A percentile compares a stretch with the other conserved stretches of the same genome.
phyloP scores from a whole-genome alignment of 331 rosid genomes.

The Quercus lobata region DNA sequence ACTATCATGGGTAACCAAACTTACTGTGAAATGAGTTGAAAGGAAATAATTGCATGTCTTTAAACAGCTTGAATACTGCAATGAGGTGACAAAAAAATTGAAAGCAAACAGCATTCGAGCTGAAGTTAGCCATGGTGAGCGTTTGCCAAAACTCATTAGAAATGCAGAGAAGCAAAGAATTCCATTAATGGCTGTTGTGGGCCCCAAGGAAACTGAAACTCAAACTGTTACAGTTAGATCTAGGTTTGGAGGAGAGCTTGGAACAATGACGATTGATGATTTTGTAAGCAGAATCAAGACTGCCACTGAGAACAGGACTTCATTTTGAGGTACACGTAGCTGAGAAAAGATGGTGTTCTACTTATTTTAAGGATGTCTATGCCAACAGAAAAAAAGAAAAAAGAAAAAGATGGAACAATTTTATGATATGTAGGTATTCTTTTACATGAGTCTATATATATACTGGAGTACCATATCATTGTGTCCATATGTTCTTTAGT shows the following conservation, averaged over 20 bases:
- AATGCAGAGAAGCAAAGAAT: slow-evolving; percentile 88
- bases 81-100: slow-evolving; percentile 55
- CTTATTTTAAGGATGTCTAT: slow-evolving; percentile 1
- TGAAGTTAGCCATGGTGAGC: slow-evolving; percentile 85
- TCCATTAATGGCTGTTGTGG: slow-evolving; percentile 96
- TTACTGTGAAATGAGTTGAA: not conserved
- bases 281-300: slow-evolving; percentile 61
- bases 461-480: not conserved
- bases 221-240: slow-evolving; percentile 77
- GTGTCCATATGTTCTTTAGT: not conserved
- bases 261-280: slow-evolving; percentile 71
- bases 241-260: slow-evolving; percentile 84
- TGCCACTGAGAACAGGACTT: slow-evolving; percentile 42
- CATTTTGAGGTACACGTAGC: slow-evolving; percentile 35
- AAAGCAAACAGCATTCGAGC: slow-evolving; percentile 63
- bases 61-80: slow-evolving; percentile 71
- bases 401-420: not conserved
- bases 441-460: not conserved
- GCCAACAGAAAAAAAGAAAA: not conserved
- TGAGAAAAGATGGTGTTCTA: not conserved
- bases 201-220: slow-evolving; percentile 80
- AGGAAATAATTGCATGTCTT: slow-evolving; percentile 3
- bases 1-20: not conserved
- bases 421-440: not conserved
- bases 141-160: slow-evolving; percentile 88